Evolutionary conservation across 1,139 yeast genomes (phyloP), one percentile per base, ranked within the genome.

Genomic region (Zygoascus meyerae): DNA sequence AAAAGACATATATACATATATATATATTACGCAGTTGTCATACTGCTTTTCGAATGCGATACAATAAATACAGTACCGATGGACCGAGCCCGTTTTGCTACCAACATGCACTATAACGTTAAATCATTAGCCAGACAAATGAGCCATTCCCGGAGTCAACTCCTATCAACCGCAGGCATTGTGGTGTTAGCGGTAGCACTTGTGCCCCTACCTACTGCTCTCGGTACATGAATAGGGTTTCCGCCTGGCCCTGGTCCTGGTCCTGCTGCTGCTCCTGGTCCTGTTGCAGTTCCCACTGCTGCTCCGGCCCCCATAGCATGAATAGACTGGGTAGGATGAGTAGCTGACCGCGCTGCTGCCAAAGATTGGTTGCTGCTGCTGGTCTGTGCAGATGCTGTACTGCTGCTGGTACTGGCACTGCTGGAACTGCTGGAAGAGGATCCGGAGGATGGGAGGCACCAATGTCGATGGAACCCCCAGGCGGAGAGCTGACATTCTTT

Each of bases 391-490:
- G 31, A 31, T 8, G 42, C 28, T 14, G 46, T 33, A 8, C 40
- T 39, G 15, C 41, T 40, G 30, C 41, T 33, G 11, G 37, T 39
- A 33, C 47, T 40, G 15, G 37, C 31, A 31, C 47, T 46, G 42
- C 53, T 46, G 15, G 52, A 48, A 16, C 52, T 52, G 45, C 48
- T 48, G 37, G 55, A 50, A 35, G 50, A 47, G 39, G 52, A 45
- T n/a, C 51, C 48, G 40, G 46, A 51, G 43, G 72, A 57, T 44
- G 81, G 80, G 44, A 79, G 76, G 65, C 98, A 92, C 98, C 98
- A 92, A 63, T 87, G 86, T 53, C 95, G 77, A 68, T 92, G 98
- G 61, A 83, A 85, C 17, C 78, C 77, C 98, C 98, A 92, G 1
- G 97, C 95, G 53, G 76, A 77, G 63, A 87, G 75, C 66, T 92